These are phyloP conservation scores for Crithidia expoeki DNA, from an alignment of 208 protist species.

Conservation along the genomic window DNA sequence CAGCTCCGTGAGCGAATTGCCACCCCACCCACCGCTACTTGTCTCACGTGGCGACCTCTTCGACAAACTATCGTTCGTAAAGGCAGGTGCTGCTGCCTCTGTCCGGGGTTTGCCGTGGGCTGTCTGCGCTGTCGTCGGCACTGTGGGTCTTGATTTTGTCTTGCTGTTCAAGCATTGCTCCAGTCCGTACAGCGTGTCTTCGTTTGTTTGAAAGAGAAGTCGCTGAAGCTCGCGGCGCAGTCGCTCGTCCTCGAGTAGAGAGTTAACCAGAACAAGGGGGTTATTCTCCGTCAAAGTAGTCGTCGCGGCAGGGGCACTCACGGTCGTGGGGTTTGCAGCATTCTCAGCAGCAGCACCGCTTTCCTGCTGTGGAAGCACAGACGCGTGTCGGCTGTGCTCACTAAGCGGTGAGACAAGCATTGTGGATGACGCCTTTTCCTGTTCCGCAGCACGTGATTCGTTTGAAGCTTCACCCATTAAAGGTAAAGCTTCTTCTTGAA, in stretches of 20 bases:
- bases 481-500: no score
- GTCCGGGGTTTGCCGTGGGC: neutral
- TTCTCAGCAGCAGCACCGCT: no score
- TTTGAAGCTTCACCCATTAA: no score
- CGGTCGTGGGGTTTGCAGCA: neutral
- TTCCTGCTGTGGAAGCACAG: no score
- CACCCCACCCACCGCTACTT: neutral
- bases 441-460: no score
- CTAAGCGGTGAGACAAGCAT: no score
- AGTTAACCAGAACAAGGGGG: no score
- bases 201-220: constrained; percentile 17
- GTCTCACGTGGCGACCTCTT: neutral
- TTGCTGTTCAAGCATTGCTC: constrained; percentile 13
- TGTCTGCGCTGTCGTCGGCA: neutral
- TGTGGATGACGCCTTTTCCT: no score
- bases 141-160: neutral
- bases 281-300: neutral
- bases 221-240: constrained; percentile 19
- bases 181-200: constrained; percentile 17
- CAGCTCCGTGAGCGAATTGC: neutral
- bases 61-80: neutral
- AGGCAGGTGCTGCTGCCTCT: neutral
- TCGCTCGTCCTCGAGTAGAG: constrained; percentile 5
- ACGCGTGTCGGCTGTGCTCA: no score
- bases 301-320: neutral